phyloP scores from a whole-genome alignment of 176 grass and related monocot species.

The Oryza nivara region DNA sequence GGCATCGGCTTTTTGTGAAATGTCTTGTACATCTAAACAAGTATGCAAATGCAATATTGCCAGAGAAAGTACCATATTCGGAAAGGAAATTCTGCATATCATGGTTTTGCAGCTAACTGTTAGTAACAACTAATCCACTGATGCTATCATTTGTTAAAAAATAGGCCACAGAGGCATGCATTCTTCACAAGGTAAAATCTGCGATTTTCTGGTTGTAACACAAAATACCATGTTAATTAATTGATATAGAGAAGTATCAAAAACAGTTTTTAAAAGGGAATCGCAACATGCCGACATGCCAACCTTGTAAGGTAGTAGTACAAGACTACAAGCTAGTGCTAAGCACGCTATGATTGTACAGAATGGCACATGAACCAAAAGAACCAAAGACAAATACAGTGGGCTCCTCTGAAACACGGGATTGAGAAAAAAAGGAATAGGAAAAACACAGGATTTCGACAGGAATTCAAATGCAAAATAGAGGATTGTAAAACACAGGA shows the following conservation, averaged over 20 bases:
- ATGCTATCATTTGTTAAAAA: not conserved
- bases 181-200: not conserved
- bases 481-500: too few species aligned
- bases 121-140: not conserved
- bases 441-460: too few species aligned
- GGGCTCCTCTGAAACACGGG: too few species aligned
- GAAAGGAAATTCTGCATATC: not conserved
- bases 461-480: too few species aligned
- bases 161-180: not conserved
- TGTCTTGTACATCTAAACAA: not conserved
- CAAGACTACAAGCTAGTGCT: not conserved
- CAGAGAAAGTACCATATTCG: constrained; percentile 2
- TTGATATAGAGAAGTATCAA: not conserved
- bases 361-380: not conserved
- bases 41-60: not conserved
- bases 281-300: not conserved
- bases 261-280: constrained; percentile 1
- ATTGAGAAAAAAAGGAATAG: too few species aligned
- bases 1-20: not conserved
- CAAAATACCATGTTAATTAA: not conserved
- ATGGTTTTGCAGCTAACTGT: not conserved
- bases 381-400: not conserved
- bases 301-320: not conserved
- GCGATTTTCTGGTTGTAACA: not conserved
- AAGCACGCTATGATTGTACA: too few species aligned